Conservation (phyloP, 164 flowering plant species). For the Saururus chinensis region DNA sequence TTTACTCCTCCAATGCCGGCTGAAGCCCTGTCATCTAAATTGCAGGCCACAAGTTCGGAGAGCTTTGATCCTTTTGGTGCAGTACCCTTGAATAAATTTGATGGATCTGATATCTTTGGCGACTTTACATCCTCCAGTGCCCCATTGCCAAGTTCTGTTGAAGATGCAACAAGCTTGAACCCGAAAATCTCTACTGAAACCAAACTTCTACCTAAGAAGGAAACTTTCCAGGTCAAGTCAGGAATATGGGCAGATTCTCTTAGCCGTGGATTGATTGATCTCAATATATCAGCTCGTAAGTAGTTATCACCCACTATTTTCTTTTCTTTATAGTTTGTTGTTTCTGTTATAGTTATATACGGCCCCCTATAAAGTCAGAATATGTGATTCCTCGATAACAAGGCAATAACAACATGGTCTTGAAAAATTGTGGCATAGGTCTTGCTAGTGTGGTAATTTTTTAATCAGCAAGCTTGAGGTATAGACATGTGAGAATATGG, state of each 20-base stretch:
- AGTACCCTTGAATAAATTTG: slow-evolving; percentile 67
- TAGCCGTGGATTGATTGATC: slow-evolving; percentile 95
- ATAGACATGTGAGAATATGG: no score
- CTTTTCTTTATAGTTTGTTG: background rate
- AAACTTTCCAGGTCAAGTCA: slow-evolving; percentile 79
- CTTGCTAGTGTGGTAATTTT: no score
- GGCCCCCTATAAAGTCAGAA: no score
- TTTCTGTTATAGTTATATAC: background rate
- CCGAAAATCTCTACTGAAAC: slow-evolving; percentile 25
- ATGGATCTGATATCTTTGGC: slow-evolving; percentile 67
- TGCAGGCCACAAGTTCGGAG: slow-evolving; percentile 21
- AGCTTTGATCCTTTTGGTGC: slow-evolving; percentile 80
- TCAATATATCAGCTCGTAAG: slow-evolving; percentile 96
- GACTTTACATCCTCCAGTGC: slow-evolving; percentile 48
- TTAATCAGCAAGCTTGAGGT: no score
- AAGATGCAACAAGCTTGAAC: slow-evolving; percentile 15
- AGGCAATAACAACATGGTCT: no score
- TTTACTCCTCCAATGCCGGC: slow-evolving; percentile 36
- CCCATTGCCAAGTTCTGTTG: slow-evolving; percentile 22
- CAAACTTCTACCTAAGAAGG: slow-evolving; percentile 44
- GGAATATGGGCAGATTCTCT: slow-evolving; percentile 99
- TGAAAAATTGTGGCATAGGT: no score
- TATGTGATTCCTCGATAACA: no score
- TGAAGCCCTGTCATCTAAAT: slow-evolving; percentile 27
- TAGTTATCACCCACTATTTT: slow-evolving; percentile 6